Base-by-base conservation (phyloP, 768 basidiomycete species). In the Xerocomus potaroensis region DNA sequence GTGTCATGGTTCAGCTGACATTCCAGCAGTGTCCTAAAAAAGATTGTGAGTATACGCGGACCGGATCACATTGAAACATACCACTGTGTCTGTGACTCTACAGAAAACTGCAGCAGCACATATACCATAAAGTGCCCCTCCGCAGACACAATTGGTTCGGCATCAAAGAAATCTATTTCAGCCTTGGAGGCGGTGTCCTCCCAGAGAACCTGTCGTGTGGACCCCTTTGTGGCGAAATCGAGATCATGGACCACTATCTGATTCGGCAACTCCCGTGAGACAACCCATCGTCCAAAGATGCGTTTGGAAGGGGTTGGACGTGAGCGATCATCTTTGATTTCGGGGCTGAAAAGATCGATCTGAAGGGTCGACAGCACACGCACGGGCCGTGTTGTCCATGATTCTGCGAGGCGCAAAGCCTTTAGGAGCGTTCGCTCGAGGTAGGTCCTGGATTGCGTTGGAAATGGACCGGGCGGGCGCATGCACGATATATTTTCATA, bases 211-310 rank as follows among this genome's bases (percentile, higher is more conserved):
- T 29, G 44, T 1, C 8, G 37, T 9, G 24, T 15, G 1, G 30
- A 32, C 5, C 4, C 16, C 4, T 15, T n/a, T 7, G 21, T 12
- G 12, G 5, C 15, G n/a, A 8, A 43, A 3, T 43, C 11, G 16
- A 18, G 14, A 8, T 47, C 49, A 3, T 45, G 11, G 2, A 42
- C 18, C 22, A 56, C 35, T 8, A 51, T 37, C 15, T 21, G 22
- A 27, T 12, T 18, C 10, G 0, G 0, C 1, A 3, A 3, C 3
- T 18, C 40, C 36, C 14, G 6, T 27, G 12, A 49, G n/a, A n/a
- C 4, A 5, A 53, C 0, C 45, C 52, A 54, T 8, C 43, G 36
- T 26, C 52, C 52, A 8, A 9, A 33, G 41, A 53, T 6, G 38
- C n/a, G n/a, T n/a, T n/a, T n/a, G n/a, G n/a, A n/a, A n/a, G n/a